Base-by-base conservation (phyloP, 2,329 filamentous ascomycete species). In the Fusarium setosum region DNA sequence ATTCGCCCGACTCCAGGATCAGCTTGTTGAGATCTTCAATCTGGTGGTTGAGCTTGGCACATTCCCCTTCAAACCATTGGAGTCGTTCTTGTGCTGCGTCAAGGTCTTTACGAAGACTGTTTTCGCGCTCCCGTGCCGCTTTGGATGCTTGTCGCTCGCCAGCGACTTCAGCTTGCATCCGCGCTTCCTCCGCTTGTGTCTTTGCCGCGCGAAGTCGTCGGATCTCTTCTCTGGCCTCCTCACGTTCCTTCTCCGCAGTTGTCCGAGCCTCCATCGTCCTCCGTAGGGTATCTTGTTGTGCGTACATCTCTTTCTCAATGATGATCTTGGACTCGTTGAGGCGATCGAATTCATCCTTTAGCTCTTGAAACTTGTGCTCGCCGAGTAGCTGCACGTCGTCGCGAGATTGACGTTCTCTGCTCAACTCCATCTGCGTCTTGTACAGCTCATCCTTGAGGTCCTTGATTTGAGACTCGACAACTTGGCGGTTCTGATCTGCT, bases 291-390 rank as follows among this genome's bases (percentile, higher is more conserved):
- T 99, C 95, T 76, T 97, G 94, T 74, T 98, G 95, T 6, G 92
- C 91, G 75, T 98, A 98, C 76, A 99, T 90, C 78, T 98, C 95
- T 77, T 97, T 98, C 78, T 99, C 95, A 65, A 99, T 97, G 44
- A 90, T 97, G 72, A 97, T 97, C 78, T 99, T 99, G 24, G 93
- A 90, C 65, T 97, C 94, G 71, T 97, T 97, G 31, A 98, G 84
- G 31, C 88, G 87, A 48, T 96, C 90, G 70, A 90, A 97, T 67
- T 98, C 94, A 23, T 94, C 90, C 74, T 94, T 90, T 61, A 99
- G 83, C 49, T 90, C 88, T 41, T 92, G 84, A 71, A 90, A 92
- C 75, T 96, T 96, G 79, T 97, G 94, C 69, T 97, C 94, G 5
- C 92, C 90, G 57, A 98, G 90, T 69, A 97, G 88, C 65, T 95